Conservation (phyloP, 306 rosid genomes). For the Alnus glutinosa region DNA sequence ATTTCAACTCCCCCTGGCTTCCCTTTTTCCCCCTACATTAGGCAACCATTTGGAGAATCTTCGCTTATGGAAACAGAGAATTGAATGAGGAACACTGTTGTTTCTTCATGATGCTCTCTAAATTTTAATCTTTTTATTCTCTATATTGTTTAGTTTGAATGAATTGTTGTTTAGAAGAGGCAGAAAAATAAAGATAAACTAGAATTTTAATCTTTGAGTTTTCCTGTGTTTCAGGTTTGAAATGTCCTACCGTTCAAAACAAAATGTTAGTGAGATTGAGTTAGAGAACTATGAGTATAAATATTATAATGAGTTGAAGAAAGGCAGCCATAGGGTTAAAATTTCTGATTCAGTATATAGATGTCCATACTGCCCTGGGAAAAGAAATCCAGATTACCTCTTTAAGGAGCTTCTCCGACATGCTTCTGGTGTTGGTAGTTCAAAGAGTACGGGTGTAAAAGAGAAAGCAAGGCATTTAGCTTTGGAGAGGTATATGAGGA, state of each 20-base stretch:
- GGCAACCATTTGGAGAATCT: not conserved
- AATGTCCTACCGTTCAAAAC: slow-evolving; percentile 31
- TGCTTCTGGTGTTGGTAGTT: slow-evolving; percentile 36
- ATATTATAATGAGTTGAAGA: slow-evolving; percentile 50
- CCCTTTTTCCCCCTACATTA: not conserved
- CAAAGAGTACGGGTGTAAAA: slow-evolving; percentile 29
- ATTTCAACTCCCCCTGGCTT: not conserved
- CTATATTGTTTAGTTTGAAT: not conserved
- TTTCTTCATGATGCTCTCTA: not conserved
- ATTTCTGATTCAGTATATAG: slow-evolving; percentile 43
- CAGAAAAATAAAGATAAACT: not conserved
- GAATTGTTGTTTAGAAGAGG: not conserved
- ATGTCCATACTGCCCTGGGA: slow-evolving; percentile 66
- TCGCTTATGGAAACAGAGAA: not conserved
- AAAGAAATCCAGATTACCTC: slow-evolving; percentile 32
- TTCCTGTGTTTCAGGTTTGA: slow-evolving; percentile 35
- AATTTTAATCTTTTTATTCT: not conserved
- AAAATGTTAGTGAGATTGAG: slow-evolving; percentile 34
- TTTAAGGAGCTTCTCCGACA: slow-evolving; percentile 54
- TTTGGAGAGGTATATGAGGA: slow-evolving; percentile 45
- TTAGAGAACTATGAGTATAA: slow-evolving; percentile 33
- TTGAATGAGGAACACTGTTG: not conserved
- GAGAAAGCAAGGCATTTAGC: slow-evolving; percentile 63
- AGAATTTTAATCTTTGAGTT: not conserved
- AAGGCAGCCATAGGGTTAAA: slow-evolving; percentile 31